Evolutionary conservation across 2,329 filamentous ascomycete species (phyloP).

Genomic region (Zelopaecilomyces penicillatus): DNA sequence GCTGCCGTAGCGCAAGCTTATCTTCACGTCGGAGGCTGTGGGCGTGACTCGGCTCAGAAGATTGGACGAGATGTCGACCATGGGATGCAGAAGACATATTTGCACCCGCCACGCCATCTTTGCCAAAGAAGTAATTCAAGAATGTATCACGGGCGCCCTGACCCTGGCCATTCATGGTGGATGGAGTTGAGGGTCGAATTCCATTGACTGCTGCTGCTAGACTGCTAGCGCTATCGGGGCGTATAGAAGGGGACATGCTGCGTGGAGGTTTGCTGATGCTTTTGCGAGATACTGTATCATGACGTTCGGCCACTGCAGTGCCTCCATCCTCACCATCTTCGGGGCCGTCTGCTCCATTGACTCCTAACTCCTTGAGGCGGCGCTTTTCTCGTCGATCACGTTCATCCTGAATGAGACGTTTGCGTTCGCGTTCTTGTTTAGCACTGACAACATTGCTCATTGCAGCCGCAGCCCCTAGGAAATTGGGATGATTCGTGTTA

Average conservation of each 20-base stretch:
- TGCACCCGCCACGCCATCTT: slow-evolving; percentile 57
- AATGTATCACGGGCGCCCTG: slow-evolving; percentile 76
- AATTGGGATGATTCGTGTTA: slow-evolving; percentile 99
- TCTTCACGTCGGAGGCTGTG: slow-evolving; percentile 74
- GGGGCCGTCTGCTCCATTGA: slow-evolving; percentile 67
- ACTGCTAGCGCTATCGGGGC: slow-evolving; percentile 57
- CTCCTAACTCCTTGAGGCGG: slow-evolving; percentile 72
- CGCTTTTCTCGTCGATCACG: slow-evolving; percentile 76
- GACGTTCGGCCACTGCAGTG: slow-evolving; percentile 38
- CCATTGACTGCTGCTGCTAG: slow-evolving; percentile 63
- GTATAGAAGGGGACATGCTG: slow-evolving; percentile 76
- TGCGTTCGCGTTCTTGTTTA: slow-evolving; percentile 90
- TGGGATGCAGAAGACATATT: slow-evolving; percentile 26
- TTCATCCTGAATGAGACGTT: slow-evolving; percentile 70
- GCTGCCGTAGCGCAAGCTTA: slow-evolving; percentile 43
- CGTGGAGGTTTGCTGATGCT: slow-evolving; percentile 41
- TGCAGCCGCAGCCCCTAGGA: slow-evolving; percentile 88
- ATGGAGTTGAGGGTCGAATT: slow-evolving; percentile 27
- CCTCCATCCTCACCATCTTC: slow-evolving; percentile 47
- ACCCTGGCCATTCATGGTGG: slow-evolving; percentile 51
- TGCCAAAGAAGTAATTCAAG: slow-evolving; percentile 97
- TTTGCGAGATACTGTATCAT: slow-evolving; percentile 39
- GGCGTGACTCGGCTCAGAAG: slow-evolving; percentile 70
- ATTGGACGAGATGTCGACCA: slow-evolving; percentile 66
- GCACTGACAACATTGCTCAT: slow-evolving; percentile 96